Conservation (phyloP, 768 basidiomycete species). For the Kwoniella botswanensis region DNA sequence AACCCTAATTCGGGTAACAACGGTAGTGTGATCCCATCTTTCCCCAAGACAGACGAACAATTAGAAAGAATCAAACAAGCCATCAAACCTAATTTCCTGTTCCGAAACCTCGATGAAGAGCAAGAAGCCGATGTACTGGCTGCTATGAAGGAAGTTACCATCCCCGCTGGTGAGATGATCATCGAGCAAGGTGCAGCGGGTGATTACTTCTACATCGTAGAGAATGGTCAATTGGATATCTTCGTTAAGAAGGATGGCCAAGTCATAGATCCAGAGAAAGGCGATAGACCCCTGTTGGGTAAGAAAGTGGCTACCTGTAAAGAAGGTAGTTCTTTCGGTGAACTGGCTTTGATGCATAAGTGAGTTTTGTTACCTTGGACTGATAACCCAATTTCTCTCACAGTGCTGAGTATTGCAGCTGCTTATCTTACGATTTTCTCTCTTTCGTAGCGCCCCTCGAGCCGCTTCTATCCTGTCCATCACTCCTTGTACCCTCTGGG, state of each 20-base stretch:
- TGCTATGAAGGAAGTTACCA: conserved; percentile 88
- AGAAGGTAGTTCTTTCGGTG: conserved; percentile 87
- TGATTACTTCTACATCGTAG: conserved; percentile 97
- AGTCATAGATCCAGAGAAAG: conserved; percentile 41
- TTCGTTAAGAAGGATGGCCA: conserved; percentile 62
- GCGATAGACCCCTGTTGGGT: conserved; percentile 45
- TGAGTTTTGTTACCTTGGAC: conserved; percentile 37
- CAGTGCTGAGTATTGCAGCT: neutral
- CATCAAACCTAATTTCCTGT: conserved; percentile 87
- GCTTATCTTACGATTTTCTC: conserved; percentile 6
- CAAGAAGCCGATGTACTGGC: conserved; percentile 90
- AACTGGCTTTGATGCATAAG: conserved; percentile 97
- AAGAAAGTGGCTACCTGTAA: conserved; percentile 82
- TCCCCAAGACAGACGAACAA: conserved; percentile 86
- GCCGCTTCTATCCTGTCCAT: conserved; percentile 90
- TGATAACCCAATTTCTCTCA: too few relatives aligned
- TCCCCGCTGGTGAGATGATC: conserved; percentile 78
- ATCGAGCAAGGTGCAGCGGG: conserved; percentile 97
- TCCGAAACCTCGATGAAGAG: conserved; percentile 94
- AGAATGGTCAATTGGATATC: conserved; percentile 81
- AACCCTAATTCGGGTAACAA: conserved; percentile 35
- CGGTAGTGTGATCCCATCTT: conserved; percentile 53
- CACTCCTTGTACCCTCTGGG: conserved; percentile 80
- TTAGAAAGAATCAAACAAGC: conserved; percentile 83
- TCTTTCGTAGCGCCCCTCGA: conserved; percentile 70